Base-by-base conservation (phyloP, 2,329 filamentous ascomycete genomes). In the Diplocarpon mali region DNA sequence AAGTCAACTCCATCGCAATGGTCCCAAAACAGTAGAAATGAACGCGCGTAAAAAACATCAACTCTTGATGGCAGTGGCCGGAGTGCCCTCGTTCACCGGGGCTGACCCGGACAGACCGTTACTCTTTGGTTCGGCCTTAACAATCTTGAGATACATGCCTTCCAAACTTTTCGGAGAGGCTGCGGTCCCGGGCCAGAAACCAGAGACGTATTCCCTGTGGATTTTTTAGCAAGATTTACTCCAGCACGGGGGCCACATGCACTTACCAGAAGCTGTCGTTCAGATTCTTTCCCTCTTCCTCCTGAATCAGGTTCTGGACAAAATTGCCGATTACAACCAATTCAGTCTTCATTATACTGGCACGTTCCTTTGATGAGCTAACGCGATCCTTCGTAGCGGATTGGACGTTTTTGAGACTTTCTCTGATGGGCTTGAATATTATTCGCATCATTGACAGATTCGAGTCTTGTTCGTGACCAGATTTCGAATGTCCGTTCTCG, bases 241-340 rank as follows among this genome's bases (percentile, higher is more conserved):
- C 20, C 20, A 24, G 20, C 20, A 30, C 30, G 15, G 16, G 10
- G 13, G 27, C 40, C 15, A 14, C n/a, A 13, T 3, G 13, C 29
- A 31, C 29, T 54, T 53, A 62, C 60, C 60, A 62, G 44, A 62
- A 58, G 38, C 53, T 54, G 7, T 46, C 39, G 31, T 51, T 49
- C 6, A 63, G 48, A 32, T 55, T 53, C 15, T 54, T 50, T 6
- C 52, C 51, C 41, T 57, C 53, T 37, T 53, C 52, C 13, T 58
- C 57, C 15, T 49, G 45, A 38, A 51, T 43, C 32, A 61, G 47
- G 32, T 65, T 65, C 40, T 74, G 71, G 49, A 82, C 73, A 55
- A 79, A 80, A 45, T 74, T 72, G 42, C 79, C 79, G 60, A 83
- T 78, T 4, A 69, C 69, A 35, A 79, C 67, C 31, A 83, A 64